phyloP scores from a whole-genome alignment of 768 basidiomycete species.

The Leccinum variicolor region DNA sequence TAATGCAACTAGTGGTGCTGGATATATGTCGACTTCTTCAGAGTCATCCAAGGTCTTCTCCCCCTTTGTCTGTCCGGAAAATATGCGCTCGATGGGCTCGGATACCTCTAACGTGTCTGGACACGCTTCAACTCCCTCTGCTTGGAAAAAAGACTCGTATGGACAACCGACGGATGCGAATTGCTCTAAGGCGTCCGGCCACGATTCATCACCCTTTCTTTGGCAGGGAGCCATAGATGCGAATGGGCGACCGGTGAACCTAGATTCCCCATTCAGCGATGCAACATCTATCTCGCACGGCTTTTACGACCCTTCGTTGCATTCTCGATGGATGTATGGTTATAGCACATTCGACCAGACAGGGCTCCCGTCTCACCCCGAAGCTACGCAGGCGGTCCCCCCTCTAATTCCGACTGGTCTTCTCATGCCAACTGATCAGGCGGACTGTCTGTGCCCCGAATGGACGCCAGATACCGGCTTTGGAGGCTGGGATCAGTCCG shows the following conservation, averaged over 20 bases:
- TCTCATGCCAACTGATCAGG: not conserved
- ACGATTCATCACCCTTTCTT: not conserved
- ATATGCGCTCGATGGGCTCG: not conserved
- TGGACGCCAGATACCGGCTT: conserved; percentile 13
- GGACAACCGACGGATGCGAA: not conserved
- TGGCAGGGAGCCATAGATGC: not conserved
- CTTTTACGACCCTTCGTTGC: not conserved
- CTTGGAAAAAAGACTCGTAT: not conserved
- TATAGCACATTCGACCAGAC: not conserved
- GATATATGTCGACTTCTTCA: not conserved
- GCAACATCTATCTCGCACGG: not conserved
- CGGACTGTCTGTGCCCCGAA: conserved; percentile 11
- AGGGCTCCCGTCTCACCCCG: not conserved
- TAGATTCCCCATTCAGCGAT: too few relatives aligned
- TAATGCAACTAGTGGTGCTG: not conserved
- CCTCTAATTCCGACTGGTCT: not conserved
- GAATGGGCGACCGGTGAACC: not conserved
- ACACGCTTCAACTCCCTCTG: not conserved
- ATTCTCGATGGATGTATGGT: conserved; percentile 7
- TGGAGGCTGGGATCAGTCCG: conserved; percentile 11
- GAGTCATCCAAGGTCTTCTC: not conserved
- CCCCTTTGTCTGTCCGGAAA: not conserved
- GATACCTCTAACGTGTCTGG: not conserved
- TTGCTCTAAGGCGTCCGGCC: not conserved
- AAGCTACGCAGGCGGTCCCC: not conserved